These are phyloP conservation scores for Hebeloma cylindrosporum DNA, from an alignment of 768 basidiomycete genomes.

Conservation along the genomic window DNA sequence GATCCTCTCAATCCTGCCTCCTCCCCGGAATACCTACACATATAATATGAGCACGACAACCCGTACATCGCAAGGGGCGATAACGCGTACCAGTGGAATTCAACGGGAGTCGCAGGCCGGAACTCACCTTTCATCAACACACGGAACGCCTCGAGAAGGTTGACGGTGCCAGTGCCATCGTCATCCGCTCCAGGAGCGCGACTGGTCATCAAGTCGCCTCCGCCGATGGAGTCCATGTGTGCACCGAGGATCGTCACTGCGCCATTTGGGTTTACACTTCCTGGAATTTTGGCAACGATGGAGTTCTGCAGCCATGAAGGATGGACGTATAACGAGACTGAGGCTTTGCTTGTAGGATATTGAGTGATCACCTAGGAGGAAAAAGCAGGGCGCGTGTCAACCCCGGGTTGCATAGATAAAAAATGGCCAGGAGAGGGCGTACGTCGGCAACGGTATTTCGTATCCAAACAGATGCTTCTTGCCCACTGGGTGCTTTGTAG, in stretches of 20 bases:
- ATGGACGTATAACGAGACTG: conserved; percentile 29
- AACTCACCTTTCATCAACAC: conserved; percentile 35
- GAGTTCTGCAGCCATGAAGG: conserved; percentile 34
- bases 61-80: conserved; percentile 6
- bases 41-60: conserved; percentile 46
- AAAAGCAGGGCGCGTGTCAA: background rate
- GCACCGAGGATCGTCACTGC: conserved; percentile 38
- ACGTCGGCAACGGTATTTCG: conserved; percentile 26
- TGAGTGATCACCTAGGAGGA: conserved; percentile 19
- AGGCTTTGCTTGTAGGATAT: conserved; percentile 25
- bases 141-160: conserved; percentile 41
- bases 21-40: conserved; percentile 41
- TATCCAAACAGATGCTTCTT: conserved; percentile 33
- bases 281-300: conserved; percentile 34
- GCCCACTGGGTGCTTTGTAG: conserved; percentile 32
- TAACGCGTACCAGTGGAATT: conserved; percentile 44
- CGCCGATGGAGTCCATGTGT: conserved; percentile 42
- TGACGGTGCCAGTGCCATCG: conserved; percentile 43
- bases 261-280: conserved; percentile 22
- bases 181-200: conserved; percentile 51
- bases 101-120: conserved; percentile 37
- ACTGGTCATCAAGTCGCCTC: conserved; percentile 29
- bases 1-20: conserved; percentile 47
- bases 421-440: background rate
- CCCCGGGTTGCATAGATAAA: background rate